phyloP scores from a whole-genome alignment of 352 stramenopile genomes.

The Globisporangium paroecandrum region DNA sequence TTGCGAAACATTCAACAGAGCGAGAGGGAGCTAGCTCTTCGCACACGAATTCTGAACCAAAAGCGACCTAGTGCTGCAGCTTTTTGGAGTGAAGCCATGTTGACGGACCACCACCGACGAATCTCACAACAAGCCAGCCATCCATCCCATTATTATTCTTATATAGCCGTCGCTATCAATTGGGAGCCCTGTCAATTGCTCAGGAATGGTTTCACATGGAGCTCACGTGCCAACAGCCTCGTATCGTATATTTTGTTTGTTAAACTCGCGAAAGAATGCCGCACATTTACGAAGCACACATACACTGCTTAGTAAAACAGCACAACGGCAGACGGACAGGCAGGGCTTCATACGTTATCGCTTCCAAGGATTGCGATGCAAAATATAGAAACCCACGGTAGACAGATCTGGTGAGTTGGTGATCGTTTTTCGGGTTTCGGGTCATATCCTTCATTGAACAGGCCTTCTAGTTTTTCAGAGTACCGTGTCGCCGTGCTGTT shows the following conservation, averaged over 20 bases:
- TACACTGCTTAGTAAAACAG: background rate
- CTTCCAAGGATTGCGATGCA: background rate
- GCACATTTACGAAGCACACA: background rate
- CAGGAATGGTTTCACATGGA: background rate
- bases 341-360: background rate
- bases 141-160: no score
- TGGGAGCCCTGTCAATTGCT: background rate
- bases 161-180: no score
- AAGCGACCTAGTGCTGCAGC: no score
- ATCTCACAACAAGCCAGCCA: no score
- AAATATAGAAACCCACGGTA: background rate
- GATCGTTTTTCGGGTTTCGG: background rate
- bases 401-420: background rate
- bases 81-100: no score
- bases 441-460: background rate
- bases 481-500: background rate
- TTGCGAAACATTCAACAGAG: no score
- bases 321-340: background rate
- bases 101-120: no score
- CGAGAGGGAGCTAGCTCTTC: no score
- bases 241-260: background rate
- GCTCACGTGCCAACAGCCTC: no score
- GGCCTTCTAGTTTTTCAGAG: background rate
- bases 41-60: no score
- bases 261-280: background rate